phyloP scores from a whole-genome alignment of 306 rosid genomes.

The Vigna trinervia region DNA sequence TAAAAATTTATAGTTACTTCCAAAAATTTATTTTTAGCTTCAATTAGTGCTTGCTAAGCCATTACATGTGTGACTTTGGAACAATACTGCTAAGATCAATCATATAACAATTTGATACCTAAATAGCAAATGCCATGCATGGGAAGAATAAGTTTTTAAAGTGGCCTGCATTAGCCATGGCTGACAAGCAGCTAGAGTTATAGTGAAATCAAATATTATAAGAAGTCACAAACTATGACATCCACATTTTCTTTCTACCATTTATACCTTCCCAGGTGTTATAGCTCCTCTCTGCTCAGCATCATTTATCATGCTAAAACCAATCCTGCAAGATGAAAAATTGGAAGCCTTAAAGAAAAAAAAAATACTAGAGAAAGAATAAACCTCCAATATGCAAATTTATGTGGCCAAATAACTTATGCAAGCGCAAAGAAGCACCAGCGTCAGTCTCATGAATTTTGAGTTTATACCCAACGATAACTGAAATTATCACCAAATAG shows the following conservation, averaged over 20 bases:
- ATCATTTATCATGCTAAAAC: conserved; percentile 87
- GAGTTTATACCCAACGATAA: neutral
- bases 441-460: conserved; percentile 8
- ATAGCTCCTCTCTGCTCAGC: conserved; percentile 92
- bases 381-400: conserved; percentile 33
- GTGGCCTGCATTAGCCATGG: neutral
- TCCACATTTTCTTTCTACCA: conserved; percentile 20
- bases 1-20: neutral
- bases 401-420: conserved; percentile 1
- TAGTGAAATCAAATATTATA: conserved; percentile 25
- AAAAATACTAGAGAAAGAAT: neutral
- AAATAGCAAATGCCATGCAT: conserved; percentile 31
- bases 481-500: conserved; percentile 3
- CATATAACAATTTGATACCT: neutral
- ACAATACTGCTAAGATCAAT: conserved; percentile 5
- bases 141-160: conserved; percentile 27
- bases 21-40: conserved; percentile 2
- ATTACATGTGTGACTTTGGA: conserved; percentile 10
- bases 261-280: conserved; percentile 88
- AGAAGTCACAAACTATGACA: conserved; percentile 10
- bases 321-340: conserved; percentile 76
- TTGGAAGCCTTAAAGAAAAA: conserved; percentile 3
- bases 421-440: conserved; percentile 11
- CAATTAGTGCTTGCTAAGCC: neutral
- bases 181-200: conserved; percentile 18